Evolutionary conservation across 768 basidiomycete genomes (phyloP), one percentile per base, ranked within the genome.

Genomic region (Crassisporium funariophilum): DNA sequence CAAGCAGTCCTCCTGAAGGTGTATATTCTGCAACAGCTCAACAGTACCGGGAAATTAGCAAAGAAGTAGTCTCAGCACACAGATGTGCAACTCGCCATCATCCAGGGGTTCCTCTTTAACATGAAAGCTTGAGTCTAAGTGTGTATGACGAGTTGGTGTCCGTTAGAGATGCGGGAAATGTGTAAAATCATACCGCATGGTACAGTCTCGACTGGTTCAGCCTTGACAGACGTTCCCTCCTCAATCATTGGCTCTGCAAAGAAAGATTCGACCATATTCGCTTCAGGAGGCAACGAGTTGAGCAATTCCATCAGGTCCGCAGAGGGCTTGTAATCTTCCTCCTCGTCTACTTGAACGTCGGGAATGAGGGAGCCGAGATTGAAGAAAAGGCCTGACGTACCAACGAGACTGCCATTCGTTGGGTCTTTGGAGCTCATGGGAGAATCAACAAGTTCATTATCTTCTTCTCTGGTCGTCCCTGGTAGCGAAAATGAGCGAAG

Each of bases 301-400:
- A 55, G 43, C 2, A 52, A 45, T 0, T 50, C 33, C 10, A 35
- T 39, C 13, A 53, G 27, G 11, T 50, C 55, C 5, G 22, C 31
- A 2, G 45, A 54, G 6, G 55, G 56, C 10, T 44, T 43, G 34
- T 59, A 59, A 3, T 47, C 46, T 11, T 39, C 24, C 17, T 37
- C 42, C 7, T 13, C 27, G 27, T 29, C 27, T 7, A 7, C 27
- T 29, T n/a, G n/a, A n/a, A n/a, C n/a, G n/a, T n/a, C n/a, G n/a
- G n/a, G n/a, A n/a, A n/a, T n/a, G n/a, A n/a, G n/a, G n/a, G n/a
- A n/a, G n/a, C n/a, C n/a, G n/a, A n/a, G n/a, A n/a, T n/a, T n/a
- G n/a, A n/a, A n/a, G n/a, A n/a, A n/a, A n/a, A n/a, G n/a, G n/a
- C n/a, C n/a, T n/a, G n/a, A n/a, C n/a, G n/a, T n/a, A n/a, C n/a